Evolutionary conservation across 495 filamentous ascomycete genomes (phyloP).

Genomic region (Xylaria scruposa): DNA sequence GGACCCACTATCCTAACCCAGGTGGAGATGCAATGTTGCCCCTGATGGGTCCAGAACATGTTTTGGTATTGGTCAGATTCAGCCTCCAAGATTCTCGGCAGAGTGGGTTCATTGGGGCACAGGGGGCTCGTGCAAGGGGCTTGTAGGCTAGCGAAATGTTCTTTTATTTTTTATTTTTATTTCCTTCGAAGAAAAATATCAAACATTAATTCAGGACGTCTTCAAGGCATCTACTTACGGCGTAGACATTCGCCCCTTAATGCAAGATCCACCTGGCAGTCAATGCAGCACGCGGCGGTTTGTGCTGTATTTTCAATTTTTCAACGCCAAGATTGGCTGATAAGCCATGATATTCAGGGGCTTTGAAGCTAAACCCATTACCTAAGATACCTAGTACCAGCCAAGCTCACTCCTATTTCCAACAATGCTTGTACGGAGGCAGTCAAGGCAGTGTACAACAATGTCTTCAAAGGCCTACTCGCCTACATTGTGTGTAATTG

Average conservation of each 20-base stretch:
- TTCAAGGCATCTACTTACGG: background rate
- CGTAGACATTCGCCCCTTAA: no score
- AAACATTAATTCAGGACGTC: background rate
- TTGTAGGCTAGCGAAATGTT: background rate
- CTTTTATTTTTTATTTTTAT: background rate
- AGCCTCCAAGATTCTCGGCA: constrained; percentile 8
- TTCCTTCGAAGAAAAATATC: constrained; percentile 1
- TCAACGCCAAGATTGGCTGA: constrained; percentile 16
- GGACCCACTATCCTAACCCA: background rate
- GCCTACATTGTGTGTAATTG: background rate
- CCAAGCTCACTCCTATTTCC: background rate
- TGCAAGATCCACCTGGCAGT: background rate
- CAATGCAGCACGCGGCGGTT: background rate
- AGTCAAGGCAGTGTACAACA: background rate
- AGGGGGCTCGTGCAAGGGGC: background rate
- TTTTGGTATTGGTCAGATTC: constrained; percentile 7
- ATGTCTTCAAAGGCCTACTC: background rate
- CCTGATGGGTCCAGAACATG: background rate
- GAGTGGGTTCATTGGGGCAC: constrained; percentile 10
- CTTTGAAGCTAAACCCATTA: background rate
- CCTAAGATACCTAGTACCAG: no score
- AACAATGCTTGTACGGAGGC: background rate
- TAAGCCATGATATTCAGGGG: constrained; percentile 20
- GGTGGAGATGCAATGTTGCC: background rate
- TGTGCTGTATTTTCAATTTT: background rate